Conservation (phyloP, 192 early-diverging fungal genomes). For the Coemansia erecta region DNA sequence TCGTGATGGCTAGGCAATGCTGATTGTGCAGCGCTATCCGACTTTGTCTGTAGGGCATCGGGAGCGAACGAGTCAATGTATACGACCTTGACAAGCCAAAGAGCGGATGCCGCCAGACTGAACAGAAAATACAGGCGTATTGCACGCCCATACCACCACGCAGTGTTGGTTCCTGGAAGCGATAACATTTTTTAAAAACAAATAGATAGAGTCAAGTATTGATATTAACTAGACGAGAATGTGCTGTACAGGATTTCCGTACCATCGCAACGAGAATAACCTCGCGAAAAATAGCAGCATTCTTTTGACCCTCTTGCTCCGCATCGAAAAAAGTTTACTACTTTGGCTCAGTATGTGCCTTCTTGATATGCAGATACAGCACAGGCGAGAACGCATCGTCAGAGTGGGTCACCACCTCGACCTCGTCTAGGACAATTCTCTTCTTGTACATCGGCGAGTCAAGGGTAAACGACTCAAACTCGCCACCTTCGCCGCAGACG, state of each 20-base stretch:
- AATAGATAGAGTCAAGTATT: neutral
- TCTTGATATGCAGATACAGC: slow-evolving; percentile 71
- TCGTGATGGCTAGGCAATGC: too few species aligned
- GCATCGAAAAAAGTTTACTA: neutral
- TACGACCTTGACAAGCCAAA: slow-evolving; percentile 32
- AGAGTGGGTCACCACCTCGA: slow-evolving; percentile 71
- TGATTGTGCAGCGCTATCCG: too few species aligned
- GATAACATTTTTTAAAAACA: slow-evolving; percentile 9
- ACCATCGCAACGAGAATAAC: too few species aligned
- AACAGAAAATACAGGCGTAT: slow-evolving; percentile 43
- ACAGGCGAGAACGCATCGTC: slow-evolving; percentile 82
- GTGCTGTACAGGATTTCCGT: too few species aligned
- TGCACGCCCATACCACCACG: slow-evolving; percentile 51
- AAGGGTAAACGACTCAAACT: slow-evolving; percentile 91
- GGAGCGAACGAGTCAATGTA: slow-evolving; percentile 1
- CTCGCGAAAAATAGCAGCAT: neutral
- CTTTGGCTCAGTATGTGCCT: slow-evolving; percentile 54
- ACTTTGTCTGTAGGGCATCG: too few species aligned
- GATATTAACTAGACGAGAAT: too few species aligned
- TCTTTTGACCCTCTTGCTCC: neutral
- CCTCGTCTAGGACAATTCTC: slow-evolving; percentile 72
- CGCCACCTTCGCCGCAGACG: slow-evolving; percentile 96
- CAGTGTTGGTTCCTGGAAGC: slow-evolving; percentile 20
- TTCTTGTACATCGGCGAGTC: slow-evolving; percentile 91
- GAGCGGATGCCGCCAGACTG: slow-evolving; percentile 26